Evolutionary conservation across 2,329 filamentous ascomycete species (phyloP), one percentile per base, ranked within the genome.

Genomic region (Colletotrichum truncatum): DNA sequence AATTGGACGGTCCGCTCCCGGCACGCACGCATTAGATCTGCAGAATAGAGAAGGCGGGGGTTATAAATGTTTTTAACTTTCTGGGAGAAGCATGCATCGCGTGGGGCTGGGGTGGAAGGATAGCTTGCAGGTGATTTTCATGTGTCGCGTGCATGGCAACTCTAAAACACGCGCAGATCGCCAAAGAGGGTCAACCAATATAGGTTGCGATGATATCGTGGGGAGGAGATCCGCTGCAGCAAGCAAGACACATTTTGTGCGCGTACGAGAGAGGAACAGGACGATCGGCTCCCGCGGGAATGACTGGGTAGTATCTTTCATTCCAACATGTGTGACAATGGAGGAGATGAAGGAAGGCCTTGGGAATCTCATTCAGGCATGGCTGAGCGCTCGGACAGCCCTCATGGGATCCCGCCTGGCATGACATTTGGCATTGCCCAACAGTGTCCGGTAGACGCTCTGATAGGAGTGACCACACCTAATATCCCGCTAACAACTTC

Each of bases 341-440:
- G 36, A 52, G 54, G 16, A 52, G 23, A 59, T 51, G 45, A 46
- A 21, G 46, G 32, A 16, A 54, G 43, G 30, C 18, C 34, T 41
- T 30, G 25, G 10, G 23, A n/a, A 43, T n/a, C n/a, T n/a, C n/a
- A 43, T 16, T 30, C 30, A 26, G 21, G 26, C 16, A 38, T 32
- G 53, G 25, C 16, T 28, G 38, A 26, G 34, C 43, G 60, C 46
- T 64, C 60, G 36, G 43, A 64, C 54, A 52, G 21, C 28, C 38
- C 55, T 23, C 60, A 30, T 51, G 34, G 36, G n/a, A 58, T 52
- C n/a, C 16, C 60, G 53, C 28, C 55, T 54, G 56, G 62, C 48
- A 43, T 21, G 26, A 23, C 52, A 46, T 54, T 9, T 53, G 48
- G 46, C 48, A 54, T 30, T 38, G 56, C 21, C 26, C 48, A 54